These are phyloP conservation scores for Globisporangium abappressorium DNA, from an alignment of 352 stramenopile genomes.

Conservation along the genomic window DNA sequence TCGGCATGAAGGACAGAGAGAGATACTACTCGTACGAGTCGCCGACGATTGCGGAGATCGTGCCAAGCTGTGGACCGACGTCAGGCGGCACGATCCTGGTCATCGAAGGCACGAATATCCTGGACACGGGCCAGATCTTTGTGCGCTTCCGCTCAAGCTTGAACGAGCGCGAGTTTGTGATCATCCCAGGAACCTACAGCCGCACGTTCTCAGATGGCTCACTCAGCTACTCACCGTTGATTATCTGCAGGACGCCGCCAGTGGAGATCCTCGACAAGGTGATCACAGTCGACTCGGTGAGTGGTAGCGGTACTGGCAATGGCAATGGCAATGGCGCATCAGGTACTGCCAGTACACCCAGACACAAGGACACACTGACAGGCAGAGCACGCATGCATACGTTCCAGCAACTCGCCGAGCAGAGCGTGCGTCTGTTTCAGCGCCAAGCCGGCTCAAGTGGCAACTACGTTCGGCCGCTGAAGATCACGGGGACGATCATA, in stretches of 20 bases:
- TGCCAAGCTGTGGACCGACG: slow-evolving; percentile 54
- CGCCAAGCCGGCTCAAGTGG: slow-evolving; percentile 10
- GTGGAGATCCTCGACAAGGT: slow-evolving; percentile 58
- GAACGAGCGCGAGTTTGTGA: slow-evolving; percentile 60
- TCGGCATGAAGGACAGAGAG: slow-evolving; percentile 46
- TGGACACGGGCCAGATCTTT: slow-evolving; percentile 76
- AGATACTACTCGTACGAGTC: slow-evolving; percentile 72
- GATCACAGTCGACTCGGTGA: slow-evolving; percentile 11
- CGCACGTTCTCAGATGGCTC: slow-evolving; percentile 55
- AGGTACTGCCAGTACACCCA: slow-evolving; percentile 11
- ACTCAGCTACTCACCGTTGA: slow-evolving; percentile 41
- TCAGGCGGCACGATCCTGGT: slow-evolving; percentile 54
- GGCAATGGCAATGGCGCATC: neutral
- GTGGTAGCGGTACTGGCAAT: slow-evolving; percentile 1
- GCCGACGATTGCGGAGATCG: slow-evolving; percentile 54
- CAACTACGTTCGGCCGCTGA: slow-evolving; percentile 17
- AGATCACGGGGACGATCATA: slow-evolving; percentile 23
- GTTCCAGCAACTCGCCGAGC: slow-evolving; percentile 57
- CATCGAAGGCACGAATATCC: slow-evolving; percentile 54
- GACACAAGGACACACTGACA: slow-evolving; percentile 27
- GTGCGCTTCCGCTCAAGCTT: slow-evolving; percentile 61
- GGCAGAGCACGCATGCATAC: slow-evolving; percentile 45
- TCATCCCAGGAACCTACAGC: slow-evolving; percentile 57
- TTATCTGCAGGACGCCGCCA: slow-evolving; percentile 55
- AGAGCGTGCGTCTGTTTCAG: slow-evolving; percentile 36